These are phyloP conservation scores for Diplocarpon rosae DNA, from an alignment of 2,329 filamentous ascomycete genomes.

Conservation along the genomic window DNA sequence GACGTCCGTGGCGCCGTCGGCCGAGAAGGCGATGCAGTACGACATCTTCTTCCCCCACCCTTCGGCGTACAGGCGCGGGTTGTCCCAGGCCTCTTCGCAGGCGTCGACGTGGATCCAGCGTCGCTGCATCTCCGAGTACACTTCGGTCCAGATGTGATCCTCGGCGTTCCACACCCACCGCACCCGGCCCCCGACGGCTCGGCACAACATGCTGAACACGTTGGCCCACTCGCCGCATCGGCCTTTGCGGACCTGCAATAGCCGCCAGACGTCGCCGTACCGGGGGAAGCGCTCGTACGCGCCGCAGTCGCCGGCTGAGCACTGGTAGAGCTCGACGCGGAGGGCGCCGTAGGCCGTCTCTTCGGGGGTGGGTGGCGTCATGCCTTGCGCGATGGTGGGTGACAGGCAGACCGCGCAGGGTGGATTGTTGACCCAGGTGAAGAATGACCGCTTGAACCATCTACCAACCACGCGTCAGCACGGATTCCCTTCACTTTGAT, in stretches of 20 bases:
- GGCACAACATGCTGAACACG: slow-evolving; percentile 96
- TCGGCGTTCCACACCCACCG: slow-evolving; percentile 98
- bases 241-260: slow-evolving; percentile 77
- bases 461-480: slow-evolving; percentile 32
- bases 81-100: slow-evolving; percentile 92
- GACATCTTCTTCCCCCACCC: slow-evolving; percentile 96
- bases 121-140: slow-evolving; percentile 87
- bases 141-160: slow-evolving; percentile 95
- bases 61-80: slow-evolving; percentile 82
- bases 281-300: slow-evolving; percentile 82
- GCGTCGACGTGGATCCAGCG: slow-evolving; percentile 96
- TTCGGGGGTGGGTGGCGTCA: slow-evolving; percentile 75
- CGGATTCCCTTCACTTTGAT: slow-evolving; percentile 14
- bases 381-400: slow-evolving; percentile 72
- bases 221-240: slow-evolving; percentile 95
- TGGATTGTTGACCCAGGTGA: slow-evolving; percentile 94
- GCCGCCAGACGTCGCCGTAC: slow-evolving; percentile 88
- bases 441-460: slow-evolving; percentile 95
- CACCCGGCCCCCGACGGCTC: slow-evolving; percentile 80
- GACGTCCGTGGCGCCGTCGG: slow-evolving; percentile 64
- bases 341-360: slow-evolving; percentile 81
- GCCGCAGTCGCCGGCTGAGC: slow-evolving; percentile 64
- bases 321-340: slow-evolving; percentile 82
- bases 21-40: slow-evolving; percentile 94
- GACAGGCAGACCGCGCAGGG: slow-evolving; percentile 71